Evolutionary conservation across 495 filamentous ascomycete genomes (phyloP).

Genomic region (Aspergillus taichungensis): DNA sequence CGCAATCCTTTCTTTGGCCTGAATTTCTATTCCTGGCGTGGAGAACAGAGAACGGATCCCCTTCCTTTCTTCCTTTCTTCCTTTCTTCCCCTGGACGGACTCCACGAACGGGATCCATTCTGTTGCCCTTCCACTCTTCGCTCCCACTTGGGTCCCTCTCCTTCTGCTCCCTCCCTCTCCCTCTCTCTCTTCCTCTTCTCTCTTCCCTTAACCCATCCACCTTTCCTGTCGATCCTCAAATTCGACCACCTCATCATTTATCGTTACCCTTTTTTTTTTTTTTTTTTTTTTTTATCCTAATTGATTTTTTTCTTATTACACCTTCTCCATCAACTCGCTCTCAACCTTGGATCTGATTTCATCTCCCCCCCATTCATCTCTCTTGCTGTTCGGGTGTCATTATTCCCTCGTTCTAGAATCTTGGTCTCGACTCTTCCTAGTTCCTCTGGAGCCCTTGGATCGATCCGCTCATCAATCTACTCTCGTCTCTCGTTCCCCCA

Average conservation of each 20-base stretch:
- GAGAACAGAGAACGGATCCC: conserved; percentile 4
- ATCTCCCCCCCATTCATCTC: background rate
- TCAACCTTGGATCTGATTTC: background rate
- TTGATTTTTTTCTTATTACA: background rate
- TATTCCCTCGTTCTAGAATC: too few relatives aligned
- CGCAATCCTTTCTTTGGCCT: conserved; percentile 27
- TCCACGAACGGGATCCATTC: background rate
- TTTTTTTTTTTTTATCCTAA: background rate
- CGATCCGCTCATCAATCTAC: too few relatives aligned
- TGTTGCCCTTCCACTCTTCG: background rate
- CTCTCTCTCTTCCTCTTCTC: conserved; percentile 1
- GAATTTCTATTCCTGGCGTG: conserved; percentile 24
- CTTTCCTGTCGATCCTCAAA: background rate
- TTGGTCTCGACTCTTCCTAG: too few relatives aligned
- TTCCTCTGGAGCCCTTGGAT: too few relatives aligned
- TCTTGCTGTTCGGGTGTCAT: background rate
- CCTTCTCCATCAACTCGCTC: background rate
- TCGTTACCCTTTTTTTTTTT: background rate
- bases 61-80: conserved; percentile 4
- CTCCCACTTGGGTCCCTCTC: background rate
- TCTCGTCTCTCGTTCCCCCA: too few relatives aligned
- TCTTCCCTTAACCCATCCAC: background rate
- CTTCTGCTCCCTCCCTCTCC: background rate
- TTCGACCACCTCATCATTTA: background rate
- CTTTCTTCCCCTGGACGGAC: background rate